Base-by-base conservation (phyloP, 495 filamentous ascomycete genomes). In the Penicilliopsis zonata region DNA sequence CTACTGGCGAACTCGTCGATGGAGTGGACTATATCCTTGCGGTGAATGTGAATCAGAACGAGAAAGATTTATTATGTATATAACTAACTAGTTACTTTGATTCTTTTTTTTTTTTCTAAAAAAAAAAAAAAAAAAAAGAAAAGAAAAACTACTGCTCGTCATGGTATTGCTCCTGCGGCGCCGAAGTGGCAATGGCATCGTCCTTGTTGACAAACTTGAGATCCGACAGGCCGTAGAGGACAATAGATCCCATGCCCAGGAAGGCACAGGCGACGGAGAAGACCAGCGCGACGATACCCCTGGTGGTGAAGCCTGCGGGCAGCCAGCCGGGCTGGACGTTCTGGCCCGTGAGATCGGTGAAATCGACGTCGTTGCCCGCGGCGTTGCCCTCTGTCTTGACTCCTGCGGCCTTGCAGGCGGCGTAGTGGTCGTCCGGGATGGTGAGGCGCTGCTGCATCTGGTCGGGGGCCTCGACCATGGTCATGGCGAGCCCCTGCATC, bases 201-300 rank as follows among this genome's bases (percentile, higher is more conserved):
- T n/a, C n/a, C n/a, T n/a, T n/a, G n/a, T n/a, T n/a, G n/a, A n/a
- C n/a, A n/a, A 38, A 38, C 34, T 46, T 46, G 21, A 45, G 18
- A 31, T 38, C 47, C 12, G 47, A 46, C 26, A 72, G 49, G 0
- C 72, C 80, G 49, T 80, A 92, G 69, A 76, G 75, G 0, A 57
- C 59, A 38, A 92, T 77, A 26, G 72, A 65, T 1, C 52, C 67
- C 24, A 86, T 60, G 3, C 84, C 84, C 9, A 83, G 21, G 4
- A 86, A 53, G 0, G 82, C 84, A 33, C 59, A 59, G 0, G 87
- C 26, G 33, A 59, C 53, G 47, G 78, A 84, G 40, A 86, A 82
- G 6, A 72, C 71, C 31, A 87, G 36, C 3, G 82, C 80, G 0
- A 81, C 72, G 26, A 82, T 77, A 0, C 84, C 84, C n/a, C 63